Conservation (phyloP, 371 early-diverging fungal genomes). For the Mucor indicus region DNA sequence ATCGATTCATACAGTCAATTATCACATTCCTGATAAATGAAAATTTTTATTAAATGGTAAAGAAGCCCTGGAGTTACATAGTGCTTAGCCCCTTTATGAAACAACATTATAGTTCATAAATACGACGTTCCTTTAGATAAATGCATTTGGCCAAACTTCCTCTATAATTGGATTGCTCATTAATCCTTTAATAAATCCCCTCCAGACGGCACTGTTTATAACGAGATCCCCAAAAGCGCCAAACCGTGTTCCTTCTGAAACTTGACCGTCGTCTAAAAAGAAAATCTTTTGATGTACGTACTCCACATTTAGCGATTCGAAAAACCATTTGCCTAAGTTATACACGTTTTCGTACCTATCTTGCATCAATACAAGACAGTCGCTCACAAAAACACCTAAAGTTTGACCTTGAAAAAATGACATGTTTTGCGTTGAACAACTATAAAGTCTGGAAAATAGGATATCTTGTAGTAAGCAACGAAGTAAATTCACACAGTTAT, state of each 20-base stretch:
- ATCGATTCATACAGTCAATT: too few relatives aligned
- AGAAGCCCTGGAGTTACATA: too few relatives aligned
- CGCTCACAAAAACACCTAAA: slow-evolving; percentile 47
- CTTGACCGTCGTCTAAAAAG: slow-evolving; percentile 5
- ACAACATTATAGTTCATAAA: too few relatives aligned
- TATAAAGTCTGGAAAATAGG: slow-evolving; percentile 25
- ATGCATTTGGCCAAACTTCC: slow-evolving; percentile 47
- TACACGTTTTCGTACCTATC: slow-evolving; percentile 19
- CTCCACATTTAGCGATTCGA: slow-evolving; percentile 9
- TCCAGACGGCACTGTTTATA: slow-evolving; percentile 38
- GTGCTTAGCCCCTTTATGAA: too few relatives aligned
- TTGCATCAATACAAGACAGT: slow-evolving; percentile 44
- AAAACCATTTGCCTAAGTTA: slow-evolving; percentile 27
- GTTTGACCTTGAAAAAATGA: slow-evolving; percentile 55
- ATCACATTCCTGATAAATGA: too few relatives aligned
- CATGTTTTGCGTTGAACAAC: slow-evolving; percentile 21
- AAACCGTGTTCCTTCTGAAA: slow-evolving; percentile 20
- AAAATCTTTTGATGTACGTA: slow-evolving; percentile 2
- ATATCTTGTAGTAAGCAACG: slow-evolving; percentile 37
- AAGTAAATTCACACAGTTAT: slow-evolving; percentile 27
- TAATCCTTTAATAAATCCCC: slow-evolving; percentile 48
- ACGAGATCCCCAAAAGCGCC: slow-evolving; percentile 27
- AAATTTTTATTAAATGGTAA: too few relatives aligned
- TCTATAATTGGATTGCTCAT: slow-evolving; percentile 48
- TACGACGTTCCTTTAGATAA: too few relatives aligned